Evolutionary conservation across 2,329 filamentous ascomycete species (phyloP).

Genomic region (Colletotrichum scovillei): DNA sequence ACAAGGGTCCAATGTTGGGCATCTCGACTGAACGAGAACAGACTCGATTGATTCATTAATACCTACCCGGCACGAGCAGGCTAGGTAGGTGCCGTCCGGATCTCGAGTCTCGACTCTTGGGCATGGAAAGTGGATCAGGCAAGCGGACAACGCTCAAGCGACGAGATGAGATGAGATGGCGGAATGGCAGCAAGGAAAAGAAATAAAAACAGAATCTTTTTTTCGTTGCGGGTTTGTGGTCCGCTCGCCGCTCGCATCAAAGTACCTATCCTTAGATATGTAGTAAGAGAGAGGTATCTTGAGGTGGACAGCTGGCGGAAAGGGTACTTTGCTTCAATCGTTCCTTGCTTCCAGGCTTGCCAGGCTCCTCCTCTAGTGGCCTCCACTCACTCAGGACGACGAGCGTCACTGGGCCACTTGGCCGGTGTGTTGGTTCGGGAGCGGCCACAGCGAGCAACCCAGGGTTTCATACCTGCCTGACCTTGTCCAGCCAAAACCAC

Average conservation of each 20-base stretch:
- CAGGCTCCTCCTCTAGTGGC: neutral
- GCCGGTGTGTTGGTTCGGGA: constrained; percentile 4
- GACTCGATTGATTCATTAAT: neutral
- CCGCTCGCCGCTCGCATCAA: neutral
- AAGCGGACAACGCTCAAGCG: neutral
- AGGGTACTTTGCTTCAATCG: neutral
- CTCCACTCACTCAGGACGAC: constrained; percentile 8
- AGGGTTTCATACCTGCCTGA: neutral
- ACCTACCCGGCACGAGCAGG: too few relatives aligned
- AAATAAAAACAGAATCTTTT: neutral
- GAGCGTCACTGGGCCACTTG: constrained; percentile 11
- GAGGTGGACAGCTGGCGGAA: neutral
- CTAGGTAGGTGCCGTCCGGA: too few relatives aligned
- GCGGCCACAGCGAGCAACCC: neutral
- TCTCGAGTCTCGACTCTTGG: too few relatives aligned
- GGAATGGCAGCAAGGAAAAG: neutral
- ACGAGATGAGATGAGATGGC: neutral
- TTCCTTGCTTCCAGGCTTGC: neutral
- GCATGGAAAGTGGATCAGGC: neutral
- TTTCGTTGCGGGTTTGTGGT: neutral
- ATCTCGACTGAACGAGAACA: neutral
- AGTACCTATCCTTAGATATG: too few relatives aligned
- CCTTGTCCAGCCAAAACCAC: neutral
- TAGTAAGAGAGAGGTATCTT: neutral
- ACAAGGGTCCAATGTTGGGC: neutral